Evolutionary conservation across 2,329 filamentous ascomycete species (phyloP).

Genomic region (Salinomyces thailandicus): DNA sequence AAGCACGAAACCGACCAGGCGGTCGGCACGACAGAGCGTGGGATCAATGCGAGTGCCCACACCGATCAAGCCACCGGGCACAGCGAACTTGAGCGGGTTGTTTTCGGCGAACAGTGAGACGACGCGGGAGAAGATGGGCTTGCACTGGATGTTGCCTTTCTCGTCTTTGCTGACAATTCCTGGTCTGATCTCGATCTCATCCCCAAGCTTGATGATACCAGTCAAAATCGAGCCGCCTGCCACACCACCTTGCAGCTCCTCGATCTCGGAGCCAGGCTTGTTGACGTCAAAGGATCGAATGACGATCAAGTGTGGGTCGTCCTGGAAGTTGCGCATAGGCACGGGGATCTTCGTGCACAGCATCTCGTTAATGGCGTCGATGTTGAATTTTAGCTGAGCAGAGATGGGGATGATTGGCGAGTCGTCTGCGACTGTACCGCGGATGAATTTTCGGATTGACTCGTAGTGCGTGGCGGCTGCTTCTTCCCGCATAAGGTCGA

Average conservation of each 20-base stretch:
- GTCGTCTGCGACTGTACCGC: conserved; percentile 91
- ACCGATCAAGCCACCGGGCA: conserved; percentile 94
- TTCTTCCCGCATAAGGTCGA: conserved; percentile 95
- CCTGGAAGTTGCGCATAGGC: conserved; percentile 78
- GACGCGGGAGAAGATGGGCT: conserved; percentile 90
- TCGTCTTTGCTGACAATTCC: conserved; percentile 96
- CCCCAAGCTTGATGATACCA: conserved; percentile 90
- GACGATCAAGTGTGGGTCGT: conserved; percentile 95
- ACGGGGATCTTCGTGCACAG: conserved; percentile 93
- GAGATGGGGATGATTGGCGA: conserved; percentile 94
- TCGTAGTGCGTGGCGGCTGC: conserved; percentile 88
- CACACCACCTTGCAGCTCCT: conserved; percentile 96
- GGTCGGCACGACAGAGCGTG: conserved; percentile 95
- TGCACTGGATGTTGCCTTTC: conserved; percentile 87
- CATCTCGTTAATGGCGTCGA: conserved; percentile 93
- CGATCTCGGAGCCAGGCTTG: conserved; percentile 98
- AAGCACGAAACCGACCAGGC: conserved; percentile 94
- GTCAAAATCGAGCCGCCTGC: conserved; percentile 94
- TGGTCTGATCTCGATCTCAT: conserved; percentile 98
- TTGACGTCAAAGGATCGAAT: conserved; percentile 99
- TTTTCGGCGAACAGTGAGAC: conserved; percentile 93
- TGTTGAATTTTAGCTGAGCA: conserved; percentile 98
- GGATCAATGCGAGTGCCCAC: conserved; percentile 96
- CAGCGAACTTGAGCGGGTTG: conserved; percentile 97
- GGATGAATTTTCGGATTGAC: conserved; percentile 96